These are phyloP conservation scores for Cercospora berteroae DNA, from an alignment of 2,329 filamentous ascomycete genomes.

Conservation along the genomic window DNA sequence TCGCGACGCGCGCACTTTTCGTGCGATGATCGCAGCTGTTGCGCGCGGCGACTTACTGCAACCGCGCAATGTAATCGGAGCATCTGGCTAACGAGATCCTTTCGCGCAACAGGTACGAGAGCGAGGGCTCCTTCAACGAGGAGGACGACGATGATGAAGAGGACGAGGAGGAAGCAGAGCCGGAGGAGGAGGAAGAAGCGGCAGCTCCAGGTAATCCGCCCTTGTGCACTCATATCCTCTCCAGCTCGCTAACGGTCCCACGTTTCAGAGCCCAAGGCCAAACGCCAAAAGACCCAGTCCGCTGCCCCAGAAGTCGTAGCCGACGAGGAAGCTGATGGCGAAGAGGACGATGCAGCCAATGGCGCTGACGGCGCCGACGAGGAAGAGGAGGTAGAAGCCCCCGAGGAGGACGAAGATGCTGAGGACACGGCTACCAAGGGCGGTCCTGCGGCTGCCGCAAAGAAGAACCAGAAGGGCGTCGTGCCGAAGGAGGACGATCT, in stretches of 20 bases:
- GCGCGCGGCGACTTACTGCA: not conserved
- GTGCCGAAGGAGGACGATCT: constrained; percentile 36
- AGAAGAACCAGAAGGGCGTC: constrained; percentile 30
- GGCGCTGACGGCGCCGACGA: constrained; percentile 21
- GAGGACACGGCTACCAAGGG: constrained; percentile 31
- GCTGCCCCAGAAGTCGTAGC: constrained; percentile 4
- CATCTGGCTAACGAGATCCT: not conserved
- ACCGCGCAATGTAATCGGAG: not conserved
- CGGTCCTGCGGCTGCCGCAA: constrained; percentile 35
- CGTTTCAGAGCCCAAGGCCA: constrained; percentile 21
- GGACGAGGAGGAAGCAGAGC: constrained; percentile 19
- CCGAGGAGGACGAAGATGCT: constrained; percentile 36
- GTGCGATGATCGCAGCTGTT: not conserved
- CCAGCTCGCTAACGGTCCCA: not conserved
- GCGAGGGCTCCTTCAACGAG: constrained; percentile 16
- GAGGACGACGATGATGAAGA: constrained; percentile 21
- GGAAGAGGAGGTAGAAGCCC: constrained; percentile 25
- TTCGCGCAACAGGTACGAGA: constrained; percentile 10
- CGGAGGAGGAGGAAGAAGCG: constrained; percentile 16
- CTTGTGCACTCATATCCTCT: not conserved
- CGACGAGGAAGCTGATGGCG: constrained; percentile 1
- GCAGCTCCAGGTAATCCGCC: constrained; percentile 17
- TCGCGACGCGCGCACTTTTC: not conserved
- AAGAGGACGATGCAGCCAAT: not conserved
- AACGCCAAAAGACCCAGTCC: constrained; percentile 28